Base-by-base conservation (phyloP, 306 rosid genomes). In the Astragalus glycyphyllos region DNA sequence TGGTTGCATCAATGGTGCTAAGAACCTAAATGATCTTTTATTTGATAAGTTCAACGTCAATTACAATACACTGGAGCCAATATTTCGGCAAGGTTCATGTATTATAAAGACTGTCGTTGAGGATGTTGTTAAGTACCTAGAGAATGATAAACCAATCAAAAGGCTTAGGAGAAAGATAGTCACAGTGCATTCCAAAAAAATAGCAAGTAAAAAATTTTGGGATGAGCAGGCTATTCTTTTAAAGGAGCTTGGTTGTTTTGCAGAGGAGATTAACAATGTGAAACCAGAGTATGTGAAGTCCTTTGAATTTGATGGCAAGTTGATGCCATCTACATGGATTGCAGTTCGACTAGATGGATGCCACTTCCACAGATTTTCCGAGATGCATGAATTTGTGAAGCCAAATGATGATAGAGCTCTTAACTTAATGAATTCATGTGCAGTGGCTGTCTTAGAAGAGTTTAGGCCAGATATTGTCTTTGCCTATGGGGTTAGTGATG, bases 381-480 rank as follows among this genome's bases (percentile, higher is more conserved):
- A 90, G 44, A 56, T 73, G 71, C 93, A 90, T 64, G 87, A 80
- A 74, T 92, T 92, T 81, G 87, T 81, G 82, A 90, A 92, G 83
- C 98, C 96, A 5, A 92, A 90, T 80, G 98, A 90, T 75, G 91
- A 77, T 71, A 80, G 78, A 56, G 97, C 97, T 73, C 85, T 90
- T 71, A 84, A 86, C 46, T 88, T 90, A 77, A 90, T 92, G 98
- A 92, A 90, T 74, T 78, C 81, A 14, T 86, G 96, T 85, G 91
- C 96, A 37, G 64, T 79, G 75, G 84, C 86, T 50, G 90, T 90
- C 70, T 60, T 84, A 37, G 82, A 84, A 81, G 85, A 92, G 84
- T 88, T 88, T 77, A 77, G 42, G 15, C 78, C 71, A 45, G 97
- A 90, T 74, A 56, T 84, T 56, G 88, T 90, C 17, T 92, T 88